phyloP scores from a whole-genome alignment of 192 early-diverging fungal genomes.

The Podila minutissima region DNA sequence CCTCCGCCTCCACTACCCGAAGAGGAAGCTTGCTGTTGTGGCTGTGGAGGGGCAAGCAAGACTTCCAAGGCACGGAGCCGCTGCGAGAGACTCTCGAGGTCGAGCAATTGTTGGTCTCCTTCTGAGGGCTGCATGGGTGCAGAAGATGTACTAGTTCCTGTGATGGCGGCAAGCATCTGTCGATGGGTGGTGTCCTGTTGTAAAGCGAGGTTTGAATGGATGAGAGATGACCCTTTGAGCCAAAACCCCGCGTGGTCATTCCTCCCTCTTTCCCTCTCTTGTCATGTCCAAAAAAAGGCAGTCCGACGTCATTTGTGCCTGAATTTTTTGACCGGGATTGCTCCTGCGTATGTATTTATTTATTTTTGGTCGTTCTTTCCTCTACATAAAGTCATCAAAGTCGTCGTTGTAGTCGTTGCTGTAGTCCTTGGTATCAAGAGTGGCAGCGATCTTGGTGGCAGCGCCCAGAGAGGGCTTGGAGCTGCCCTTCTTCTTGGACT shows the following conservation, averaged over 20 bases:
- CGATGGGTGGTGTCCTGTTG: not conserved
- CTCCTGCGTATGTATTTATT: not conserved
- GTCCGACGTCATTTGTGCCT: not conserved
- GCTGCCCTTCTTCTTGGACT: conserved; percentile 76
- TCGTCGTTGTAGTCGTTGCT: conserved; percentile 60
- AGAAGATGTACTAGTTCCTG: not conserved
- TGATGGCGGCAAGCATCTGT: conserved; percentile 20
- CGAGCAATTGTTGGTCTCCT: conserved; percentile 26
- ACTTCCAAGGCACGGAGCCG: conserved; percentile 28
- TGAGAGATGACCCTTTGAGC: not conserved
- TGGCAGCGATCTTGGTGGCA: conserved; percentile 54
- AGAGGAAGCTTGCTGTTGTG: not conserved
- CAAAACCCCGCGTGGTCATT: too few species aligned
- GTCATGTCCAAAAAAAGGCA: too few species aligned
- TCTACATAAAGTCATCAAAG: conserved; percentile 69
- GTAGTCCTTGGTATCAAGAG: conserved; percentile 61
- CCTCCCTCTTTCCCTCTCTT: too few species aligned
- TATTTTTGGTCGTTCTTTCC: not conserved
- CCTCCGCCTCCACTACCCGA: not conserved
- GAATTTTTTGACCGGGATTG: not conserved
- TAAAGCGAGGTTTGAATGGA: not conserved
- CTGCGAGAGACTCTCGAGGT: conserved; percentile 44
- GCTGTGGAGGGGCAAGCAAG: conserved; percentile 11
- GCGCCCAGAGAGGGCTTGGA: conserved; percentile 48
- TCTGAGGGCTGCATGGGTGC: conserved; percentile 1